A percentile compares a stretch with the other conserved stretches of the same genome.
These are phyloP conservation scores for Trichoderma koningiopsis DNA, from an alignment of 2,329 filamentous ascomycete species.

Conservation along the genomic window DNA sequence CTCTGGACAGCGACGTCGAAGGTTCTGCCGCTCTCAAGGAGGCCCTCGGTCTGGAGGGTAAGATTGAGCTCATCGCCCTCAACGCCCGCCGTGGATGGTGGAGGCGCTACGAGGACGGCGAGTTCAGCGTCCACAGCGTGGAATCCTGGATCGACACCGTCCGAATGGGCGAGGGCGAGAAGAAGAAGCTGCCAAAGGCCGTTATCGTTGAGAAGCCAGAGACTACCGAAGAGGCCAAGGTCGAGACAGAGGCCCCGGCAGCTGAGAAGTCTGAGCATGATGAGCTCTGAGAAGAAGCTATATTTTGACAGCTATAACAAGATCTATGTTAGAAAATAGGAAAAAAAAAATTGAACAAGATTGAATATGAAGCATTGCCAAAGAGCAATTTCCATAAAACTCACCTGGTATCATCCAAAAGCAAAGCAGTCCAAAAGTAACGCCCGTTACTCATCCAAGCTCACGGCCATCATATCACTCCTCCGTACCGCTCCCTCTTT, in stretches of 20 bases:
- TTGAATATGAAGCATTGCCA: neutral
- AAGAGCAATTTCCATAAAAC: neutral
- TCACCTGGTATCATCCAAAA: slow-evolving; percentile 21
- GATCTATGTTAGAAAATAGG: slow-evolving; percentile 3
- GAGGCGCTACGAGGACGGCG: slow-evolving; percentile 67
- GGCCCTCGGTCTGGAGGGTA: slow-evolving; percentile 59
- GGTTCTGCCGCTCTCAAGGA: slow-evolving; percentile 46
- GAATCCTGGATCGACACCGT: slow-evolving; percentile 92
- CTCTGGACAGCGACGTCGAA: slow-evolving; percentile 59
- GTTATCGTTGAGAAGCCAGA: slow-evolving; percentile 48
- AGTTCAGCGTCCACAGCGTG: slow-evolving; percentile 62
- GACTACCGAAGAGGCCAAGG: slow-evolving; percentile 15
- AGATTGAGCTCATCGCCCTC: slow-evolving; percentile 75
- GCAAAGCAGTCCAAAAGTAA: neutral
- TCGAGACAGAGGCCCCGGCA: slow-evolving; percentile 32
- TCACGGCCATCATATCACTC: slow-evolving; percentile 53
- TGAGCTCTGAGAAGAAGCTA: slow-evolving; percentile 47
- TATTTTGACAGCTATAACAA: neutral
- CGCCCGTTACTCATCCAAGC: slow-evolving; percentile 46
- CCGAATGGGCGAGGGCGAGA: slow-evolving; percentile 81
- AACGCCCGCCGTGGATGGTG: slow-evolving; percentile 89
- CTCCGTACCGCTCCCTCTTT: slow-evolving; percentile 55
- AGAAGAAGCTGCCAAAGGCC: slow-evolving; percentile 70
- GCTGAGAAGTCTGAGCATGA: slow-evolving; percentile 45
- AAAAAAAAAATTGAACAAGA: slow-evolving; percentile 2